These are phyloP conservation scores for Colletotrichum phormii DNA, from an alignment of 2,329 filamentous ascomycete genomes.

Conservation along the genomic window DNA sequence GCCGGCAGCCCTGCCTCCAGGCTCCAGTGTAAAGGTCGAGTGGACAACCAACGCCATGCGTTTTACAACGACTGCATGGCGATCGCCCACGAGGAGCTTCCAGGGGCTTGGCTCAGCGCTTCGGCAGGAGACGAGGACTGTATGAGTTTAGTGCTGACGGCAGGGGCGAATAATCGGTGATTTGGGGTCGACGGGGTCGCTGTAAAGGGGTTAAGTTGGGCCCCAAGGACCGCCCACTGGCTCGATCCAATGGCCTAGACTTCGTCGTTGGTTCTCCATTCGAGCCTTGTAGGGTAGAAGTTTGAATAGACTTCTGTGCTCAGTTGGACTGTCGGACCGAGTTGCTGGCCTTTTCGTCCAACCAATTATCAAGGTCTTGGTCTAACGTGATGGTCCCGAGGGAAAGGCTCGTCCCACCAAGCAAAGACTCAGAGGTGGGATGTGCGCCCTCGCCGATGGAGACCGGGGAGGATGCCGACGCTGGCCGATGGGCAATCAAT, in stretches of 20 bases:
- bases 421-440: neutral
- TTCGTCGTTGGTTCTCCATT: neutral
- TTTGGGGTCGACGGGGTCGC: neutral
- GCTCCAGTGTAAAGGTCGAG: neutral
- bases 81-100: neutral
- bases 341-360: neutral
- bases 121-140: conserved; percentile 23
- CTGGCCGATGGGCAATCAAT: neutral
- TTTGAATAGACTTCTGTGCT: neutral
- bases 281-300: conserved; percentile 2
- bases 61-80: neutral
- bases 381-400: neutral
- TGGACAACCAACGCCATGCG: neutral
- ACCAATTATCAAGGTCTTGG: neutral
- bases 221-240: neutral
- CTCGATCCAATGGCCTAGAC: neutral
- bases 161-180: neutral
- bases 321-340: neutral
- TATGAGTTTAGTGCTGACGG: conserved; percentile 6
- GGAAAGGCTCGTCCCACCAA: neutral
- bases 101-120: conserved; percentile 2
- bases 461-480: neutral
- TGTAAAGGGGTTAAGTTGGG: neutral
- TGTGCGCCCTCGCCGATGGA: neutral
- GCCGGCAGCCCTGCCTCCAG: neutral